Percentiles rank a stretch among this genome's conserved stretches.
phyloP scores from a whole-genome alignment of 805 yeast species.

The Metschnikowia cerradonensis region DNA sequence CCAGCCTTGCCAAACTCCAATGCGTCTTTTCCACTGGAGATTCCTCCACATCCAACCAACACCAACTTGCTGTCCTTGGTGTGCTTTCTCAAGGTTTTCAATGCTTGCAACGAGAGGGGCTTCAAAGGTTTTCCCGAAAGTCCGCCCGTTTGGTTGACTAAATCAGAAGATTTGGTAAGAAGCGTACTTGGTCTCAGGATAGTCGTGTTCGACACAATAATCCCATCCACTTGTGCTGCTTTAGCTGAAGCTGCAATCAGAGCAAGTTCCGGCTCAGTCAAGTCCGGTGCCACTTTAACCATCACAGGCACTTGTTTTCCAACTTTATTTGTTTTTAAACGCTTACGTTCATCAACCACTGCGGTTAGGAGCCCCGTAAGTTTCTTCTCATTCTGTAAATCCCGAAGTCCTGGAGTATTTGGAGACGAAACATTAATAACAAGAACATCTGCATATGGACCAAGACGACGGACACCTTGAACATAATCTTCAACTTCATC shows the following conservation, averaged over 20 bases:
- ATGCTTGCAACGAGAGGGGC: constrained; percentile 68
- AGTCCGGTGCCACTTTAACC: constrained; percentile 93
- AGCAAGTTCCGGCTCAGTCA: constrained; percentile 72
- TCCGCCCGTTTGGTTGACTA: constrained; percentile 72
- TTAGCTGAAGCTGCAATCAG: constrained; percentile 81
- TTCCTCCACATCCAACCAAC: constrained; percentile 93
- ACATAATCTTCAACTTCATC: constrained; percentile 87
- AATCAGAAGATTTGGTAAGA: constrained; percentile 40
- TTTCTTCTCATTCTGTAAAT: constrained; percentile 73
- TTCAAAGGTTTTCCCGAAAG: constrained; percentile 90
- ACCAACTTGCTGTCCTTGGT: constrained; percentile 72
- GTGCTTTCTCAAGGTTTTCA: constrained; percentile 66
- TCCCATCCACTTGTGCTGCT: constrained; percentile 78
- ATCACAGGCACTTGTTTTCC: constrained; percentile 68
- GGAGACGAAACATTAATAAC: constrained; percentile 93
- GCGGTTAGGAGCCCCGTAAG: constrained; percentile 61
- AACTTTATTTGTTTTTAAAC: constrained; percentile 37
- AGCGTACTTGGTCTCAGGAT: constrained; percentile 71
- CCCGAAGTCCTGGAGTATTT: constrained; percentile 92
- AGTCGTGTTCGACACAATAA: constrained; percentile 89
- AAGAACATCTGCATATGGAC: constrained; percentile 80
- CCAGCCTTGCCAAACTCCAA: constrained; percentile 91
- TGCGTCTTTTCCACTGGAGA: constrained; percentile 81
- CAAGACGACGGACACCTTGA: constrained; percentile 77
- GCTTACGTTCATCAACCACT: constrained; percentile 66